Evolutionary conservation across 2,329 filamentous ascomycete species (phyloP), one percentile per base, ranked within the genome.

Genomic region (Paramyrothecium roridum): DNA sequence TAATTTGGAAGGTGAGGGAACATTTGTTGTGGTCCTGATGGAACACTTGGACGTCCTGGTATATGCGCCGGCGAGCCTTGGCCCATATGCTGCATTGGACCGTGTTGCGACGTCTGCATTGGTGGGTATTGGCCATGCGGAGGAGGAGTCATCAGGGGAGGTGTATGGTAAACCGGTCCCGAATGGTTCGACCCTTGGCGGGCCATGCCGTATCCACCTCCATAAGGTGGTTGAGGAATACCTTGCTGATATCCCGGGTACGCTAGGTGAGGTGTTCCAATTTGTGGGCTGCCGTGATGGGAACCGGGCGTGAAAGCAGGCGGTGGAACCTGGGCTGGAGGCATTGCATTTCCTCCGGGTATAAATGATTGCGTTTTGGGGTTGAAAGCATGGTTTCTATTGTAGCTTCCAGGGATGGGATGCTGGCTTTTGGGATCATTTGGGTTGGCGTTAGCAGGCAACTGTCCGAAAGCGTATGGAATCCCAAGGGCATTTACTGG

Each of bases 281-380:
- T 73, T 61, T 82, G 80, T 34, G 81, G 79, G 58, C 81, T 83
- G 46, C 79, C 73, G 52, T 80, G 78, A 57, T 82, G 80, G 43
- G 76, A 78, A 43, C 74, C 76, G 10, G 73, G 73, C 34, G 77
- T 77, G 57, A 78, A 84, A 1, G 76, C 75, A 17, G 75, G 76
- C 57, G 78, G 73, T 7, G 78, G 74, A 33, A 74, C 73, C 45
- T 77, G 79, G 60, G 79, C 75, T 3, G 79, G 74, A 30, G 75
- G 72, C 69, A 81, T 78, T 23, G 77, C 75, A 59, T 72, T 77
- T 57, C 83, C 67, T 19, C 73, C 71, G 49, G 93, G 93, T 22
- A 96, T 84, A 71, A 98, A 97, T 0, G 93, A 90, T 67, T 96
- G 90, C 17, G 90, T 97, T 74, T 96, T 93, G 1, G 93, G 93